Percentiles rank a stretch among this genome's conserved stretches.
These are phyloP conservation scores for Eutrema yunnanense DNA, from an alignment of 345 rosid species.

Conservation along the genomic window DNA sequence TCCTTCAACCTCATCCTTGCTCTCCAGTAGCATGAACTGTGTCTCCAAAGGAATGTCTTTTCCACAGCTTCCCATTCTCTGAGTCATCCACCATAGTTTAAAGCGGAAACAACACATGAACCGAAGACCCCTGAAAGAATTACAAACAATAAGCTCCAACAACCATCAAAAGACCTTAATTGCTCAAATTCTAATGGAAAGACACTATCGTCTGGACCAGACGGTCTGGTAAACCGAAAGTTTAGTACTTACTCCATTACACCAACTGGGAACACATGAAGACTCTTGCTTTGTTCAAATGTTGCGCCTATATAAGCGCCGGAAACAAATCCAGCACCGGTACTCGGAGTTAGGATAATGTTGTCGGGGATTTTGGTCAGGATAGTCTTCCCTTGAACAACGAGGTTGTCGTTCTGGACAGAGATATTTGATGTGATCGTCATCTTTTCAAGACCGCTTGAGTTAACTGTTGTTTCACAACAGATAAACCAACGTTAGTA, in stretches of 20 bases:
- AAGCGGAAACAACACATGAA: constrained; percentile 90
- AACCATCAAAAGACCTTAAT: neutral
- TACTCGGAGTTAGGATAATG: constrained; percentile 63
- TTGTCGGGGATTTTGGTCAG: constrained; percentile 83
- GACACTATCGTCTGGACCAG: too few species aligned
- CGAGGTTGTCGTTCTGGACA: constrained; percentile 69
- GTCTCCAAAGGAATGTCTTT: constrained; percentile 95
- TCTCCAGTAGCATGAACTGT: constrained; percentile 87
- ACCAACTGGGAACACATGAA: constrained; percentile 91
- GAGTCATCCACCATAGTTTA: constrained; percentile 99
- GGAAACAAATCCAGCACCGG: constrained; percentile 54
- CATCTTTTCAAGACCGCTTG: constrained; percentile 35
- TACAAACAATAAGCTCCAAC: neutral
- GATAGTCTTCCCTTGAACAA: constrained; percentile 91
- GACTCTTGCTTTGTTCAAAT: constrained; percentile 71
- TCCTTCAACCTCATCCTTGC: constrained; percentile 50
- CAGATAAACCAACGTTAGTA: neutral
- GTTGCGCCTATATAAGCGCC: constrained; percentile 91
- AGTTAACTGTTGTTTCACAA: neutral
- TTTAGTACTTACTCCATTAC: constrained; percentile 55
- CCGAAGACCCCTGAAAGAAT: constrained; percentile 59
- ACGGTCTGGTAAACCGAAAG: neutral
- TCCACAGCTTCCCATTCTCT: constrained; percentile 89
- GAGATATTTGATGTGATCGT: constrained; percentile 74
- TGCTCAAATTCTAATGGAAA: neutral